Evolutionary conservation across 305 asterid genomes (phyloP), one percentile per base, ranked within the genome.

Genomic region (Plantago rigida): DNA sequence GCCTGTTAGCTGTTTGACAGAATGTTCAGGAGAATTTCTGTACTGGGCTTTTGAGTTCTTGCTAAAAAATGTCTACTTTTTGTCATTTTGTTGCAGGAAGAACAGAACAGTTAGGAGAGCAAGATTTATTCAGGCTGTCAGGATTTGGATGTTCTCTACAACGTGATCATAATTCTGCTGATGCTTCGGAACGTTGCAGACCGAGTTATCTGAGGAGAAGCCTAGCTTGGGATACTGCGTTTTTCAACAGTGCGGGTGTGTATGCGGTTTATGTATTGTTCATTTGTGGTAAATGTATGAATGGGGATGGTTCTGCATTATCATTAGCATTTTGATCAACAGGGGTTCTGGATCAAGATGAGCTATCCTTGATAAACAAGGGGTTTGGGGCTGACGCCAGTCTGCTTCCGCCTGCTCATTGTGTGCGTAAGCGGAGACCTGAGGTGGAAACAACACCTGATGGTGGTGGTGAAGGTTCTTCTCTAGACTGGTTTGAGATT

Each of bases 201-300:
- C 86, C 83, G 28, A 84, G 86, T 74, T 80, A 60, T 69, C 47
- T 77, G n/a, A 73, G 92, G 60, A 77, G 64, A 71, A 87, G 94
- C 72, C 67, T 84, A 50, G 94, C 91, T 49, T 87, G 96, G 96
- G 86, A 87, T 56, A 71, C 52, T 55, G 87, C 92, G 28, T 87
- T 87, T 62, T 78, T 70, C 73, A 70, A 77, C 51, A 71, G 75
- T 65, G 79, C 84, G 11, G 95, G 95, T 84, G 63, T 10, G 36
- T 50, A 50, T 41, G 24, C 39, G 4, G 44, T 36, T 36, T 36
- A 5, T 6, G 6, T 5, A 6, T 36, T 36, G 2, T 36, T 6
- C 10, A 36, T 36, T 36, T 36, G 44, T 36, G 44, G 44, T 1
- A 36, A 8, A 1, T 14, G 7, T 3, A 14, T 17, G 17, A 28